A percentile compares a stretch with the other conserved stretches of the same genome.
phyloP scores from a whole-genome alignment of 345 rosid species.

The Euphorbia pulcherrima region DNA sequence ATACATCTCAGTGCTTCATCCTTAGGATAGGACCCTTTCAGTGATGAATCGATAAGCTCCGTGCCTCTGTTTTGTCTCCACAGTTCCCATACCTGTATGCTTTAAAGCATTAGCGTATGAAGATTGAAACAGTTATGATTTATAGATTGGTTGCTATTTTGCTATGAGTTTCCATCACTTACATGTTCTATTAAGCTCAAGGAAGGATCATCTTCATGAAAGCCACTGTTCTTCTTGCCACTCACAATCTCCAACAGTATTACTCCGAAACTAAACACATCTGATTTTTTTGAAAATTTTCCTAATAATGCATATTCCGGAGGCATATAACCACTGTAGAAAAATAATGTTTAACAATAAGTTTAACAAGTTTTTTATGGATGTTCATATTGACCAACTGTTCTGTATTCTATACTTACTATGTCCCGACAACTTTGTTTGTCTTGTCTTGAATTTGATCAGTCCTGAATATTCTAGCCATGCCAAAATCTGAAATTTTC shows the following conservation, averaged over 20 bases:
- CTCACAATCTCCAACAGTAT: constrained; percentile 15
- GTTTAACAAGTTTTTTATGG: background rate
- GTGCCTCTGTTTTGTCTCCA: constrained; percentile 8
- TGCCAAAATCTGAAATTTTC: constrained; percentile 60
- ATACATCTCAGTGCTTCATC: constrained; percentile 10
- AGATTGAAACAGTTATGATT: no score
- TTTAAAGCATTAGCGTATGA: background rate
- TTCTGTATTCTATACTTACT: constrained; percentile 35
- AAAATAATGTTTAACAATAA: background rate
- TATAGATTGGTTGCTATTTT: no score
- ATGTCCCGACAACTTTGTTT: constrained; percentile 63
- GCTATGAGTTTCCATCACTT: background rate
- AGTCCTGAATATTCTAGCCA: constrained; percentile 53
- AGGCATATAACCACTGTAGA: constrained; percentile 24
- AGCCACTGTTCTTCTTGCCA: constrained; percentile 7
- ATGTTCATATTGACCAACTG: background rate
- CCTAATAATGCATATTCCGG: constrained; percentile 17
- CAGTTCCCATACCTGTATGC: constrained; percentile 17
- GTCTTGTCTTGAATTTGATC: constrained; percentile 53
- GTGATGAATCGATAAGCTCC: constrained; percentile 12
- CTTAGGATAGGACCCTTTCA: background rate
- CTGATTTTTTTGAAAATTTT: constrained; percentile 18
- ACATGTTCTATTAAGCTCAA: constrained; percentile 12
- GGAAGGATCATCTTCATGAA: background rate
- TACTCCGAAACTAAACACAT: constrained; percentile 26